Percentiles rank a stretch among this genome's conserved stretches.
These are phyloP conservation scores for Ambispora gerdemannii DNA, from an alignment of 192 early-diverging fungal genomes.

Conservation along the genomic window DNA sequence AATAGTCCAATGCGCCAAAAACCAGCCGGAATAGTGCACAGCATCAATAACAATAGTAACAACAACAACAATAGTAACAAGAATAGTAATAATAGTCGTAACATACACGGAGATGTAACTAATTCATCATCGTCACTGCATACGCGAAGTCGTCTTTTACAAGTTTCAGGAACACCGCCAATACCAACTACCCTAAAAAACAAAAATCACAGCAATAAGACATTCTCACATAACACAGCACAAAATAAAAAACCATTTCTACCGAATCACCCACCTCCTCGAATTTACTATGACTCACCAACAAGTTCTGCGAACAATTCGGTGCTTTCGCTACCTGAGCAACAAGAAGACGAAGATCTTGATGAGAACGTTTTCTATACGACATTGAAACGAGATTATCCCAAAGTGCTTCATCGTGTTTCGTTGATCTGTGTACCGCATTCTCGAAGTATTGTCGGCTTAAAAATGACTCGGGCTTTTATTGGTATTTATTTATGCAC, in stretches of 20 bases:
- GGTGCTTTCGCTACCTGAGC: background rate
- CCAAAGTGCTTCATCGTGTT: constrained; percentile 36
- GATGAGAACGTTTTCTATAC: constrained; percentile 8
- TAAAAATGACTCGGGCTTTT: constrained; percentile 44
- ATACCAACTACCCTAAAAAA: too few relatives aligned
- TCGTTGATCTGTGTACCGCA: constrained; percentile 49
- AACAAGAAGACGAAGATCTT: background rate
- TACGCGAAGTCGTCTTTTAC: background rate
- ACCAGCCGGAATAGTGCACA: background rate
- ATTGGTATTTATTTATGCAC: constrained; percentile 31
- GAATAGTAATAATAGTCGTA: too few relatives aligned
- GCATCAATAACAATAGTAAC: background rate
- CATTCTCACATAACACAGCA: background rate
- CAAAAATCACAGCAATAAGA: too few relatives aligned
- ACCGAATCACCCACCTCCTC: background rate
- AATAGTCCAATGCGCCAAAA: background rate
- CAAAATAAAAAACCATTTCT: background rate
- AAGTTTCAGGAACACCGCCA: background rate
- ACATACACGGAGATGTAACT: background rate
- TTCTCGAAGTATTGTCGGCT: constrained; percentile 41
- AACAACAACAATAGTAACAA: background rate
- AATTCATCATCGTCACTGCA: background rate
- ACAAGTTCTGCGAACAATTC: background rate
- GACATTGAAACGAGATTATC: too few relatives aligned
- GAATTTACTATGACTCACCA: background rate